A percentile compares a stretch with the other conserved stretches of the same genome.
These are phyloP conservation scores for Uromyces viciae-fabae DNA, from an alignment of 1,284 basidiomycete genomes.

Conservation along the genomic window DNA sequence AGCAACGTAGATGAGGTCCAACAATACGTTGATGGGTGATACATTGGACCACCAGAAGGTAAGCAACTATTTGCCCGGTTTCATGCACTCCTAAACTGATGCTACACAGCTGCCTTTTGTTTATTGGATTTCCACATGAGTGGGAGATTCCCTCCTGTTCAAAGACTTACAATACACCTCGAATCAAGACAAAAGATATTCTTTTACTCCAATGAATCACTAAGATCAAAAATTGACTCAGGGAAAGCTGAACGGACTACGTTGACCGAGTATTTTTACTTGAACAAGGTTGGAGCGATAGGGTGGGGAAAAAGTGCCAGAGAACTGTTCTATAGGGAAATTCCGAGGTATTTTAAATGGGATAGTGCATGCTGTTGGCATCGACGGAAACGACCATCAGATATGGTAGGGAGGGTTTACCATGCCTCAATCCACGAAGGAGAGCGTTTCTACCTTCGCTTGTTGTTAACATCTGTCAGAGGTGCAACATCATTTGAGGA, in stretches of 20 bases:
- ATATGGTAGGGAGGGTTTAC: constrained; percentile 53
- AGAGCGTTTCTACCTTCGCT: constrained; percentile 57
- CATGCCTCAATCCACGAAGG: constrained; percentile 55
- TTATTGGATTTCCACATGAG: constrained; percentile 56
- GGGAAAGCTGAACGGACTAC: not conserved
- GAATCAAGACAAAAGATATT: not conserved
- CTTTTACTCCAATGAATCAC: not conserved
- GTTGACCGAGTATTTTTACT: not conserved
- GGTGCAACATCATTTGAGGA: not conserved
- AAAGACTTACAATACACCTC: not conserved
- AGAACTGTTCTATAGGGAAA: not conserved
- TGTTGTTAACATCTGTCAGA: constrained; percentile 47
- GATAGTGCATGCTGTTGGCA: not conserved
- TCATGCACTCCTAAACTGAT: constrained; percentile 55
- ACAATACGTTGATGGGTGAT: constrained; percentile 55
- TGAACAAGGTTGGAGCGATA: not conserved
- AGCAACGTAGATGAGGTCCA: not conserved
- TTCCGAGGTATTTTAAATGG: not conserved
- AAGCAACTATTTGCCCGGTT: constrained; percentile 47
- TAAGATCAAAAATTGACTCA: not conserved
- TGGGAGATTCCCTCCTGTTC: constrained; percentile 3
- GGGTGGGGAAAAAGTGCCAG: not conserved
- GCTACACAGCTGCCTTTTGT: constrained; percentile 55
- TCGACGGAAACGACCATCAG: not conserved
- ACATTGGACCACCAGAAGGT: not conserved